Base-by-base conservation (phyloP, 1,284 basidiomycete genomes). In the Vanrija humicola region DNA sequence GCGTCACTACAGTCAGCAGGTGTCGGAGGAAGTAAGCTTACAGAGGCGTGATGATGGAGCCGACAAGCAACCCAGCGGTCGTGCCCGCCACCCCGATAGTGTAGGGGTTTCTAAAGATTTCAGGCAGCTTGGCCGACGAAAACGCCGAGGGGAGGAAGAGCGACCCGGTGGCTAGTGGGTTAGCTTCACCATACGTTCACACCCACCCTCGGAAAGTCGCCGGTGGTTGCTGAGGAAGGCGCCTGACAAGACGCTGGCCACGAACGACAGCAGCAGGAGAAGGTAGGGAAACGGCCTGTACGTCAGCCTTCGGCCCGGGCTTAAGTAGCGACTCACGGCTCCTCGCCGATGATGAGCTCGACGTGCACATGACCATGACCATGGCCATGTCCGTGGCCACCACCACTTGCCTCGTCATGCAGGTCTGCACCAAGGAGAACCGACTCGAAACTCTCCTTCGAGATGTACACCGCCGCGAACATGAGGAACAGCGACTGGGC, bases 371-470 rank as follows among this genome's bases (percentile, higher is more conserved):
- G 64, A 8, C 55, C 62, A 12, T 57, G 56, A 0, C 55, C 53
- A 21, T 55, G 58, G 40, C 56, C 55, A 40, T 67, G 62, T 23
- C 62, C 62, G 45, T 64, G 62, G 21, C 63, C 61, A 58, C 87
- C 85, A 46, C 84, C 83, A 1, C 76, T 74, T 16, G 63, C 73
- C 21, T 75, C 70, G 3, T 76, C 54, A 80, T 85, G 51, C 6
- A 63, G 70, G 73, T 81, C 59, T 78, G 83, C 55, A 4, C 77
- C 74, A 2, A 92, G 79, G 7, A 92, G 68, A 38, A 90, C 72
- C 69, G 90, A 89, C 74, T 93, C 90, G 3, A 96, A 79, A 0
- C 89, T 88, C 79, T 97, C 93, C 69, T 96, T 97, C 68, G 89
- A 91, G 23, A 95, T 87, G 74, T 96, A 97, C 7, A 95, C 86